Conservation (phyloP, 1,139 yeast genomes). For the Yamadazyma sp. region DNA sequence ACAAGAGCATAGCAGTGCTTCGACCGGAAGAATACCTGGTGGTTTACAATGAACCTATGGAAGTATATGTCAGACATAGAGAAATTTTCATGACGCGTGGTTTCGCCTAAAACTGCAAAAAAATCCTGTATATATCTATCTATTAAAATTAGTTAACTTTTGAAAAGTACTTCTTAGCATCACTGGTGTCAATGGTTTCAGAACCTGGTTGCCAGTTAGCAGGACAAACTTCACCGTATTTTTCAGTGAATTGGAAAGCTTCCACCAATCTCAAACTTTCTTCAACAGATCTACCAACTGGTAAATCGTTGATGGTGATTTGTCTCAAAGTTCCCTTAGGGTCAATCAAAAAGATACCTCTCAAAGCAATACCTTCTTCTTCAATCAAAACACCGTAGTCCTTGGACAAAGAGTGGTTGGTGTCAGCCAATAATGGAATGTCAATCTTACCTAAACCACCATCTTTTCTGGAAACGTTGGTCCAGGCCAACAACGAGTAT, state of each 20-base stretch:
- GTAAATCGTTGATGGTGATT: constrained; percentile 94
- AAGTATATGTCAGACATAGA: constrained; percentile 40
- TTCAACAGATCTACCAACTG: constrained; percentile 98
- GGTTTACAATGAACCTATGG: constrained; percentile 56
- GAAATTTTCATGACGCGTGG: too few relatives aligned
- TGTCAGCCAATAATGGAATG: constrained; percentile 94
- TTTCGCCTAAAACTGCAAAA: neutral
- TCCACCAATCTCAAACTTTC: constrained; percentile 96
- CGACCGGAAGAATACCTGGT: constrained; percentile 61
- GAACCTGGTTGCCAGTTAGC: constrained; percentile 99
- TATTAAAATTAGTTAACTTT: constrained; percentile 4
- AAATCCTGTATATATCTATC: constrained; percentile 1
- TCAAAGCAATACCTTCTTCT: constrained; percentile 94
- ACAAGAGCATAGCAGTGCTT: constrained; percentile 76
- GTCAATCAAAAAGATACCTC: constrained; percentile 97
- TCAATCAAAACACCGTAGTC: constrained; percentile 97
- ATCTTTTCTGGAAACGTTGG: constrained; percentile 92
- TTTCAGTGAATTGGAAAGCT: constrained; percentile 98
- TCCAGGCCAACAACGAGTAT: constrained; percentile 96
- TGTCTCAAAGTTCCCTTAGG: constrained; percentile 95
- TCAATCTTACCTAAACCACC: constrained; percentile 97
- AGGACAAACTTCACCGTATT: constrained; percentile 98
- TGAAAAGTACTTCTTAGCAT: constrained; percentile 78
- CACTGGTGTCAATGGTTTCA: constrained; percentile 83
- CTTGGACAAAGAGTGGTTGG: constrained; percentile 89